Evolutionary conservation across 805 yeast genomes (phyloP).

Genomic region (Candida lessepsii): DNA sequence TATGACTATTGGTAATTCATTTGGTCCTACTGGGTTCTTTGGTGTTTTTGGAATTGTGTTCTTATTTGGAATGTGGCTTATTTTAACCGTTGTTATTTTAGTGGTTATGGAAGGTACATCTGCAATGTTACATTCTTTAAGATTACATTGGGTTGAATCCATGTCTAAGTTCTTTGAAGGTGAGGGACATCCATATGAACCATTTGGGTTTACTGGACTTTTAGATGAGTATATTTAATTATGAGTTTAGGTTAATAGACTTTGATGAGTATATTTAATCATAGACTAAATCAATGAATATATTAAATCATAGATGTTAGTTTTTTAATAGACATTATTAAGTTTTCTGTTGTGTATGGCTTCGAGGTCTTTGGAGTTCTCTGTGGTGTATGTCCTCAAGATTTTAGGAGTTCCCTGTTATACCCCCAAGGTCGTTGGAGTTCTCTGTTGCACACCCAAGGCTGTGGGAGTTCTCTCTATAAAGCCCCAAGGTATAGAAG

Average conservation of each 20-base stretch:
- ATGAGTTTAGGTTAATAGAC: too few species aligned
- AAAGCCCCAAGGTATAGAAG: too few species aligned
- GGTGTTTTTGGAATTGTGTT: conserved; percentile 77
- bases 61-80: conserved; percentile 93
- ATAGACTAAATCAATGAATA: neutral
- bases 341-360: too few species aligned
- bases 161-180: conserved; percentile 98
- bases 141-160: conserved; percentile 99
- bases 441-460: too few species aligned
- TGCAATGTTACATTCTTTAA: conserved; percentile 97
- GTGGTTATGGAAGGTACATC: conserved; percentile 99
- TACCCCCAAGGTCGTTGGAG: too few species aligned
- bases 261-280: conserved; percentile 18
- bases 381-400: too few species aligned
- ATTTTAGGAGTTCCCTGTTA: too few species aligned
- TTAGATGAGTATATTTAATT: conserved; percentile 18
- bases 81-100: conserved; percentile 82
- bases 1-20: conserved; percentile 86
- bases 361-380: too few species aligned
- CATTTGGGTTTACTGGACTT: conserved; percentile 65
- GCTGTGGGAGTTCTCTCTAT: too few species aligned
- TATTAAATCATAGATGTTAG: too few species aligned
- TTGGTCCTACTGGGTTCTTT: conserved; percentile 57
- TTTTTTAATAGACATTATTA: too few species aligned
- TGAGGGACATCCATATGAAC: conserved; percentile 87